Base-by-base conservation (phyloP, 768 basidiomycete genomes). In the Russula brevipes region DNA sequence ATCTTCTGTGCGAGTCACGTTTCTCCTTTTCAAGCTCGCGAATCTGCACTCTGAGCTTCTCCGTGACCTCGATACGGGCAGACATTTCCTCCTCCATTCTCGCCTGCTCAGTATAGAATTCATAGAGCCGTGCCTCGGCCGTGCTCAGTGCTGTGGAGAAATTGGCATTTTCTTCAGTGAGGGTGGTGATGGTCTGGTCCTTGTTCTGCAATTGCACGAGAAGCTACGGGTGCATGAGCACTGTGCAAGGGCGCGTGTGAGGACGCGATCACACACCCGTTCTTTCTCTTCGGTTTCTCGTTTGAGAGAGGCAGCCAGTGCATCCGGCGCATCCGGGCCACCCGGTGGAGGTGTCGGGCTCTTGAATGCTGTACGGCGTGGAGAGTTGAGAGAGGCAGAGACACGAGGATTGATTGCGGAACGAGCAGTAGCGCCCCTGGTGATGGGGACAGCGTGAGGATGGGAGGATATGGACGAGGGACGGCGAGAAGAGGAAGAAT, bases 1-100 rank as follows among this genome's bases (percentile, higher is more conserved):
- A 94, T 66, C 92, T 81, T 66, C 90, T 84, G 61, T 86, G 85
- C 33, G 87, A 47, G 65, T 94, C 93, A 63, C 91, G 78, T 74
- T 91, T 93, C 75, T 95, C 93, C 74, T 85, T 91, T 76, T 95
- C 94, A 19, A 94, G 75, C 63, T 94, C 92, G 66, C 88, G 86
- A 46, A 92, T 82, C 74, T 94, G 89, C 17, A 79, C 74, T 62
- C 93, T 79, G 56, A 95, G 79, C 73, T 93, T 94, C 64, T 94
- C 91, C 42, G 85, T 77, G 42, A 94, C 85, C 68, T 94, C 91
- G 67, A 91, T 85, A 52, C 89, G 85, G 41, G 89, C 85, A 31
- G 85, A 85, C 73, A 94, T 76, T 69, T 94, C 91, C 64, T 85
- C 80, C 73, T 95, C 93, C 76, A 84, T 86, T 65, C 91, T 84